Evolutionary conservation across 768 basidiomycete genomes (phyloP).

Genomic region (Podaxis sp.): DNA sequence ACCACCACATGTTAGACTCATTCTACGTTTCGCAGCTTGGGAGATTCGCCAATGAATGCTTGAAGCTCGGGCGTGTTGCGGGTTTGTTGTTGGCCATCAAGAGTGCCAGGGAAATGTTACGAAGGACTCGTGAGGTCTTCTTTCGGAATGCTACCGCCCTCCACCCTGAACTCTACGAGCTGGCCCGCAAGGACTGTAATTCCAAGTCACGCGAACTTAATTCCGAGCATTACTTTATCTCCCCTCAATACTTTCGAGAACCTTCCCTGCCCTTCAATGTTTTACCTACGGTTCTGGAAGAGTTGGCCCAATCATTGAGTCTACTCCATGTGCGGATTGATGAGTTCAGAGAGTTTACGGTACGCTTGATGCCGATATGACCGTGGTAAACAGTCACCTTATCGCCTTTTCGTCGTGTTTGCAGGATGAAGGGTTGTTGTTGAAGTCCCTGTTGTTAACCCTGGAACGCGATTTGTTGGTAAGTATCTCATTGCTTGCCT

Average conservation of each 20-base stretch:
- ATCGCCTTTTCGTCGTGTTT: background rate
- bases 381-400: background rate
- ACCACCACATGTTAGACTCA: background rate
- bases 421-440: conserved; percentile 1
- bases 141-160: conserved; percentile 6
- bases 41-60: conserved; percentile 3
- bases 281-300: background rate
- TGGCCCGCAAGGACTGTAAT: conserved; percentile 1
- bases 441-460: conserved; percentile 2
- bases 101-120: background rate
- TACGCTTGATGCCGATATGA: background rate
- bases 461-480: conserved; percentile 7
- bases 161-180: background rate
- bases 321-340: background rate
- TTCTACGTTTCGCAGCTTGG: background rate
- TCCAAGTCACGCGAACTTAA: background rate
- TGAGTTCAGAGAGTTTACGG: conserved; percentile 11
- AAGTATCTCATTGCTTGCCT: too few relatives aligned
- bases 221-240: background rate
- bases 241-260: conserved; percentile 4
- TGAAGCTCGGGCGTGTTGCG: conserved; percentile 9
- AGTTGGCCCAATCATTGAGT: conserved; percentile 1
- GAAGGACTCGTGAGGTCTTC: conserved; percentile 2
- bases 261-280: background rate
- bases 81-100: conserved; percentile 11